Evolutionary conservation across 2,329 filamentous ascomycete species (phyloP).

Genomic region (Nothophaeocryptopus gaeumannii): DNA sequence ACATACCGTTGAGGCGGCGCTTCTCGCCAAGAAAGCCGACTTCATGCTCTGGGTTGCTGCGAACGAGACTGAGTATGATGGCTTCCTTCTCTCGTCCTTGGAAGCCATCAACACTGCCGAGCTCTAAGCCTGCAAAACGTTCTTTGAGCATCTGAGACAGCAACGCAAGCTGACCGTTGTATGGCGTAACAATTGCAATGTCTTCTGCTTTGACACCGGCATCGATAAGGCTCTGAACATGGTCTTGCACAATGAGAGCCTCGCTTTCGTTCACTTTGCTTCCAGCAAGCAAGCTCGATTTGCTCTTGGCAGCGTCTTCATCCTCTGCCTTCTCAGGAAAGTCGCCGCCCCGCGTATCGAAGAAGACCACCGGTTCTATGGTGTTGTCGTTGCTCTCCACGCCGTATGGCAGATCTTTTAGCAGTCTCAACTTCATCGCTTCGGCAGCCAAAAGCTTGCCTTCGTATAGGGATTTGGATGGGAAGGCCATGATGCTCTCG

Average conservation of each 20-base stretch:
- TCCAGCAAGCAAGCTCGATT: conserved; percentile 59
- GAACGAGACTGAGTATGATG: conserved; percentile 86
- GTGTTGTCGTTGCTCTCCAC: conserved; percentile 83
- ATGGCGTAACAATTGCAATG: conserved; percentile 91
- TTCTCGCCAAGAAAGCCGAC: conserved; percentile 94
- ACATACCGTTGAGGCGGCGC: conserved; percentile 82
- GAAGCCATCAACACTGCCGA: conserved; percentile 97
- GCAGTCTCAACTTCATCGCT: conserved; percentile 68
- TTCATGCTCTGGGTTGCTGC: conserved; percentile 81
- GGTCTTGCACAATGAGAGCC: conserved; percentile 72
- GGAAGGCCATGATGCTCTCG: conserved; percentile 90
- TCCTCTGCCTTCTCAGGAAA: conserved; percentile 69
- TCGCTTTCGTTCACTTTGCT: conserved; percentile 94
- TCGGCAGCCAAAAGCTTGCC: conserved; percentile 77
- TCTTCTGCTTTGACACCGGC: conserved; percentile 78
- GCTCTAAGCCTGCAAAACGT: conserved; percentile 76
- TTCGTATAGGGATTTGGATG: conserved; percentile 84
- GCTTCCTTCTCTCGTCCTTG: conserved; percentile 97
- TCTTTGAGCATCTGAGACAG: conserved; percentile 76
- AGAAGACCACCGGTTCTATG: conserved; percentile 81
- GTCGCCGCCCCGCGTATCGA: conserved; percentile 93
- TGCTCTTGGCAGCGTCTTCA: conserved; percentile 52
- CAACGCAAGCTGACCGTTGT: conserved; percentile 86
- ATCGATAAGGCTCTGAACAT: conserved; percentile 72
- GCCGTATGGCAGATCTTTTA: conserved; percentile 74